Percentiles rank a stretch among this genome's conserved stretches.
Evolutionary conservation across 345 rosid species (phyloP).

Genomic region (Salix viminalis): DNA sequence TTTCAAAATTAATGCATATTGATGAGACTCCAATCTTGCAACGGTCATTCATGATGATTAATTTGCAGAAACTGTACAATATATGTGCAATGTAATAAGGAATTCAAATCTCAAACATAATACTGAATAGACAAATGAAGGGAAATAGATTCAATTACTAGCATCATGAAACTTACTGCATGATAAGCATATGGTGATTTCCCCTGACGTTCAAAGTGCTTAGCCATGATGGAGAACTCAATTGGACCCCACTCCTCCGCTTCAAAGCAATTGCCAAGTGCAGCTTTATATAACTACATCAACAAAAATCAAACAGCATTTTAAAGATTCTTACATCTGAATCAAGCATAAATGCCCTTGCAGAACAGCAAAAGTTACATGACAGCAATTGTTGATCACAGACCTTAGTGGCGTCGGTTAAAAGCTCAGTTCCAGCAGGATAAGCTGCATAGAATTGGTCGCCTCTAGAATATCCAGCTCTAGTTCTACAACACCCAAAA

Average conservation of each 20-base stretch:
- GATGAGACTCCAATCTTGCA: neutral
- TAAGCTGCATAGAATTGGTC: constrained; percentile 90
- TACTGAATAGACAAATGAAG: neutral
- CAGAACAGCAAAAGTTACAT: neutral
- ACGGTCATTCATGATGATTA: neutral
- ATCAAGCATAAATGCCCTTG: neutral
- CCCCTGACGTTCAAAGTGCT: constrained; percentile 92
- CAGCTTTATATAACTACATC: constrained; percentile 73
- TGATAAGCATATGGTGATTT: constrained; percentile 90
- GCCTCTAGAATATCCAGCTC: constrained; percentile 83
- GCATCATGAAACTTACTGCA: constrained; percentile 44
- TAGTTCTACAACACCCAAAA: constrained; percentile 47
- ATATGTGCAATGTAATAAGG: neutral
- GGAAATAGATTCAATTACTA: neutral
- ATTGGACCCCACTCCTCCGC: constrained; percentile 84
- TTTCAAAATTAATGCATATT: neutral
- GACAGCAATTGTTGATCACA: neutral
- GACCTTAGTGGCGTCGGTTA: constrained; percentile 75
- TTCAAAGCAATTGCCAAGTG: constrained; percentile 83
- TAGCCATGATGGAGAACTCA: constrained; percentile 73
- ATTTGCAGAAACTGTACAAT: neutral
- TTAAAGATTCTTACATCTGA: neutral
- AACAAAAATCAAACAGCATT: constrained; percentile 11
- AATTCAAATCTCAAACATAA: neutral
- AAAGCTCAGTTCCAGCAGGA: constrained; percentile 90